Evolutionary conservation across 176 grass and related monocot species (phyloP).

Genomic region (Ensete glaucum): DNA sequence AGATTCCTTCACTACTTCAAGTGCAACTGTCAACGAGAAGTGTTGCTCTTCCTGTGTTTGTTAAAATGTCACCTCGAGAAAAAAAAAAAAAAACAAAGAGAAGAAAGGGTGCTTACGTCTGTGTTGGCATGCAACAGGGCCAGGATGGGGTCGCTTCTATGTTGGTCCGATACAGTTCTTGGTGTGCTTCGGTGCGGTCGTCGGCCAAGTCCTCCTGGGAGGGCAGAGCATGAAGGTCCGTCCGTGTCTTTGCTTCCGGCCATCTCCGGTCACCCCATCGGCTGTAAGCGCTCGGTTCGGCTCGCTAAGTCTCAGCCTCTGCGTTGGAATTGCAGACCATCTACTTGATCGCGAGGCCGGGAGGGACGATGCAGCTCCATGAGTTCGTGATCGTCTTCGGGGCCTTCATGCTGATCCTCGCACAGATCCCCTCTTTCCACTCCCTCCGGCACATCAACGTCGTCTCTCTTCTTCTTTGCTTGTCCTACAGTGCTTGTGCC

Average conservation of each 20-base stretch:
- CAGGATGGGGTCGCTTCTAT: constrained; percentile 62
- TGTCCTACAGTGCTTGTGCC: constrained; percentile 70
- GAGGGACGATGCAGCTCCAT: constrained; percentile 65
- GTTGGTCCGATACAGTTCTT: constrained; percentile 76
- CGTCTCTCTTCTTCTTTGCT: constrained; percentile 55
- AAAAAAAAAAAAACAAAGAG: too few species aligned
- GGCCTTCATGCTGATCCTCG: constrained; percentile 47
- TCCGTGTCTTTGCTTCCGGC: background rate
- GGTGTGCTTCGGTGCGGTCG: constrained; percentile 75
- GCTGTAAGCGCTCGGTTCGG: too few species aligned
- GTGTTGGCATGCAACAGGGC: constrained; percentile 23
- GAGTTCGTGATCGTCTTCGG: constrained; percentile 81
- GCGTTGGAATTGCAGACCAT: constrained; percentile 37
- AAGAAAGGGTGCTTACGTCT: too few species aligned
- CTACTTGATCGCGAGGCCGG: constrained; percentile 53
- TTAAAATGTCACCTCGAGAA: too few species aligned
- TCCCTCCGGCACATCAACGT: constrained; percentile 81
- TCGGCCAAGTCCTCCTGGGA: constrained; percentile 52
- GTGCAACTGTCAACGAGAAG: too few species aligned
- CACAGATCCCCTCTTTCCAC: constrained; percentile 87
- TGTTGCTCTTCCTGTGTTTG: too few species aligned
- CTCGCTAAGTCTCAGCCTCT: too few species aligned
- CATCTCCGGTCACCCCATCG: too few species aligned
- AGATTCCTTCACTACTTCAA: too few species aligned
- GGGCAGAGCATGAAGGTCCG: constrained; percentile 84